Evolutionary conservation across 73 alveolate species (phyloP).

Genomic region (Paramecium sonneborni): DNA sequence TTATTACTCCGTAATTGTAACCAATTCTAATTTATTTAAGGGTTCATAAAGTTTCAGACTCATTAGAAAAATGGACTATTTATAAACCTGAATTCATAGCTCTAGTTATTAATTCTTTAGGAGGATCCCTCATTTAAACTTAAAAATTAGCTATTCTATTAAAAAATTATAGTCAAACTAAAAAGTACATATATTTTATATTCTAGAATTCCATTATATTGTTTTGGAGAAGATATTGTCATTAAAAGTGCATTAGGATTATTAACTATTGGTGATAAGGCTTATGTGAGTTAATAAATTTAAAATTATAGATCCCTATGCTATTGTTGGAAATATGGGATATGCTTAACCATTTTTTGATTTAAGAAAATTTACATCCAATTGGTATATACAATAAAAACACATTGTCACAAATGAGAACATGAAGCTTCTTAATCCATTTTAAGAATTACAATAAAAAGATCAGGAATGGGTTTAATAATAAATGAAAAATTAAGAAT

Average conservation of each 20-base stretch:
- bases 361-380: not conserved
- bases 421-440: not conserved
- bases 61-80: not conserved
- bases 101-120: not conserved
- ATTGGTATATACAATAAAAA: not conserved
- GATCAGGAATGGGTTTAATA: not conserved
- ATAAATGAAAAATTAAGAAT: not conserved
- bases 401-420: not conserved
- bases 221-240: constrained; percentile 48
- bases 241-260: constrained; percentile 30
- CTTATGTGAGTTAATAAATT: constrained; percentile 30
- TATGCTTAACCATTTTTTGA: not conserved
- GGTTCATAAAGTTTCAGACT: not conserved
- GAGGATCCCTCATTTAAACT: constrained; percentile 33
- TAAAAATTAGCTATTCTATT: not conserved
- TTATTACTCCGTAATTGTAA: not conserved
- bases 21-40: not conserved
- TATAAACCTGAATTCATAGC: constrained; percentile 28
- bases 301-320: constrained; percentile 6
- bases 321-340: constrained; percentile 26
- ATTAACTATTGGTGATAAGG: constrained; percentile 11
- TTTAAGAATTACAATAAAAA: not conserved
- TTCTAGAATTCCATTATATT: not conserved
- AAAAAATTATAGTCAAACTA: not conserved
- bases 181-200: not conserved